These are phyloP conservation scores for Nicotiana obtusifolia DNA, from an alignment of 257 asterid genomes.

Conservation along the genomic window DNA sequence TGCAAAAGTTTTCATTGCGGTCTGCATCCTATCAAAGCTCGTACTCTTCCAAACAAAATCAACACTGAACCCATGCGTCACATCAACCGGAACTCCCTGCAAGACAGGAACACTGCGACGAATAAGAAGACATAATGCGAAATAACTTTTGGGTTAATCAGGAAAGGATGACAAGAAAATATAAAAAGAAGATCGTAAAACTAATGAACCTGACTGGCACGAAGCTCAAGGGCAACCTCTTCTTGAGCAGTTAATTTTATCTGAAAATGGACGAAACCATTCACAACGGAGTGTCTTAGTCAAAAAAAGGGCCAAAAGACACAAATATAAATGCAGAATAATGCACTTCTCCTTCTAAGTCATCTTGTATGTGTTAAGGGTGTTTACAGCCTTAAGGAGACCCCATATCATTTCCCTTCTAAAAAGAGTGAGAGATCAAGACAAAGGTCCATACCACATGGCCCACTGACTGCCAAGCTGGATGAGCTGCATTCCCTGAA, in stretches of 20 bases:
- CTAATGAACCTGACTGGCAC: constrained; percentile 72
- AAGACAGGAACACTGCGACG: constrained; percentile 12
- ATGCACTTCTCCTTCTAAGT: neutral
- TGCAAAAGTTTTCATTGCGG: constrained; percentile 98
- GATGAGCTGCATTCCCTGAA: constrained; percentile 95
- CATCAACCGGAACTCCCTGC: constrained; percentile 93
- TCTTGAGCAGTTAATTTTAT: constrained; percentile 92
- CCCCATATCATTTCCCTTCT: neutral
- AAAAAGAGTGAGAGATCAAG: constrained; percentile 7
- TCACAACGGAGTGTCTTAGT: neutral
- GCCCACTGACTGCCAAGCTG: constrained; percentile 96
- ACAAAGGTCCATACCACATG: constrained; percentile 70
- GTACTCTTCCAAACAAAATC: constrained; percentile 99
- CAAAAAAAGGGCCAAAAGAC: neutral
- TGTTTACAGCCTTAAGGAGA: neutral
- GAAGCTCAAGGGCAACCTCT: constrained; percentile 99
- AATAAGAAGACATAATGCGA: constrained; percentile 6
- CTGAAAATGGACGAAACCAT: constrained; percentile 31
- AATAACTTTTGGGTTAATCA: neutral
- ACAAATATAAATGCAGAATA: neutral
- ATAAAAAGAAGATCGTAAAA: neutral
- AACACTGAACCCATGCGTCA: constrained; percentile 88
- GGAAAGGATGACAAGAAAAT: neutral
- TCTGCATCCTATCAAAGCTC: constrained; percentile 98
- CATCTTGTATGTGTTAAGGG: neutral